Percentiles rank a stretch among this genome's conserved stretches.
Conservation (phyloP, 2,329 filamentous ascomycete genomes). For the Tolypocladium paradoxum region DNA sequence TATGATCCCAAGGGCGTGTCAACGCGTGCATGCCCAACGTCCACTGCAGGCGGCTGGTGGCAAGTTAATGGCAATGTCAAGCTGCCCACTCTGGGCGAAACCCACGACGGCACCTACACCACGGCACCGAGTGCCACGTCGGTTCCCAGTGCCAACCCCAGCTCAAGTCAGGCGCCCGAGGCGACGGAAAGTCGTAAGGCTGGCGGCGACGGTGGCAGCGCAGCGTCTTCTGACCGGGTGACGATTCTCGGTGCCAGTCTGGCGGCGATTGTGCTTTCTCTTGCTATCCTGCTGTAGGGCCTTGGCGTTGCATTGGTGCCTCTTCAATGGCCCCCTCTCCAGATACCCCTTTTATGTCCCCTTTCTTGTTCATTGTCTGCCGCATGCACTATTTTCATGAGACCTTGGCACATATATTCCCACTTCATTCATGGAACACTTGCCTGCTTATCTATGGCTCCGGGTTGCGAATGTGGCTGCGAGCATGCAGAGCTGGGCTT, state of each 20-base stretch:
- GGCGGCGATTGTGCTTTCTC: constrained; percentile 5
- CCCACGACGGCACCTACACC: constrained; percentile 18
- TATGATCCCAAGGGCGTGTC: constrained; percentile 54
- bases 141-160: constrained; percentile 2
- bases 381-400: neutral
- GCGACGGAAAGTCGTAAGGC: neutral
- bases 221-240: constrained; percentile 5
- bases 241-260: constrained; percentile 6
- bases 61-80: constrained; percentile 57
- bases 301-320: neutral
- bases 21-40: constrained; percentile 58
- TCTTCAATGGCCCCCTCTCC: neutral
- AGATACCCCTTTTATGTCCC: neutral
- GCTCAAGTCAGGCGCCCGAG: neutral
- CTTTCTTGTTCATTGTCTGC: neutral
- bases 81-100: constrained; percentile 58
- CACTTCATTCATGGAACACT: neutral
- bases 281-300: constrained; percentile 7
- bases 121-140: constrained; percentile 8
- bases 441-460: neutral
- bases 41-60: constrained; percentile 69
- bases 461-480: neutral
- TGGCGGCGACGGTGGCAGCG: constrained; percentile 4
- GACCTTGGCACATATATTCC: neutral
- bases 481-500: neutral